phyloP scores from a whole-genome alignment of 257 asterid genomes.

The Verbascum thapsus region DNA sequence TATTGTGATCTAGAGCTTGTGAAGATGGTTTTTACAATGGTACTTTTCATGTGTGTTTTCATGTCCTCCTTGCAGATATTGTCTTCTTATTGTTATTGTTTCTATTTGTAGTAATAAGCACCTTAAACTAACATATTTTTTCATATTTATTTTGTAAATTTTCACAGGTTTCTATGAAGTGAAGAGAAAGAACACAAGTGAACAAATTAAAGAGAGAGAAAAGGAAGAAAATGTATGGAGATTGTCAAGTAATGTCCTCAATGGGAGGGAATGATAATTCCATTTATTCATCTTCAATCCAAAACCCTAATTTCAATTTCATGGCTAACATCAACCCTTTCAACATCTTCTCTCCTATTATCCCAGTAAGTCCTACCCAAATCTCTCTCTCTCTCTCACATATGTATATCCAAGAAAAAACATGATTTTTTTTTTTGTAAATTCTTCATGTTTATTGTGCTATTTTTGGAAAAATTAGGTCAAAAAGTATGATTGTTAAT shows the following conservation, averaged over 20 bases:
- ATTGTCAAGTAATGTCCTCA: slow-evolving; percentile 79
- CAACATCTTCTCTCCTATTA: slow-evolving; percentile 72
- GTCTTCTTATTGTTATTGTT: background rate
- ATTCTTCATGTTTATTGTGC: background rate
- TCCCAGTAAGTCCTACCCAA: slow-evolving; percentile 52
- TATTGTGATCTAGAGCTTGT: background rate
- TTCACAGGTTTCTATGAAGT: background rate
- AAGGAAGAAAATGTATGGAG: slow-evolving; percentile 76
- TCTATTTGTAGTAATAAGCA: background rate
- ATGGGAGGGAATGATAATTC: slow-evolving; percentile 59
- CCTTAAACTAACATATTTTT: background rate
- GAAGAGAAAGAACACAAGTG: slow-evolving; percentile 2
- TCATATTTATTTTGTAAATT: background rate
- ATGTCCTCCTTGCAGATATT: no score
- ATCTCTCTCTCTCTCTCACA: no score
- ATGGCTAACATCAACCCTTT: slow-evolving; percentile 75
- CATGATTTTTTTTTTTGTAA: background rate
- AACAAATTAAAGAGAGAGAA: background rate
- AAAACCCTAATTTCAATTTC: slow-evolving; percentile 77
- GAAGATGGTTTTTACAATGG: background rate
- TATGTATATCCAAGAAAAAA: no score
- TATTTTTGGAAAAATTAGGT: background rate
- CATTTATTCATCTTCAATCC: slow-evolving; percentile 49
- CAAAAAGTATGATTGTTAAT: background rate
- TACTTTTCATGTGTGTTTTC: background rate